Base-by-base conservation (phyloP, 495 filamentous ascomycete genomes). In the Penicillium coffeae region DNA sequence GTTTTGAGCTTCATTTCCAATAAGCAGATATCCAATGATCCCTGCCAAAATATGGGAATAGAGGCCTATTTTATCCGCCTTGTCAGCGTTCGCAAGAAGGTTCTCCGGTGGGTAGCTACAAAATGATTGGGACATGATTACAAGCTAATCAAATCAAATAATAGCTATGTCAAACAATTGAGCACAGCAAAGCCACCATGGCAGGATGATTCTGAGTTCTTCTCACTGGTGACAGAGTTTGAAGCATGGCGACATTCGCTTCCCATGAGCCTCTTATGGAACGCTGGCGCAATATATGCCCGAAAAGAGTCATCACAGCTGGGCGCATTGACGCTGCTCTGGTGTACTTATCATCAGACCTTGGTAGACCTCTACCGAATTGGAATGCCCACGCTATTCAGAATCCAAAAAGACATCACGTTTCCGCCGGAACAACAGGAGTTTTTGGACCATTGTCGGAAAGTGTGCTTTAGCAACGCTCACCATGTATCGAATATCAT, bases 101-200 rank as follows among this genome's bases (percentile, higher is more conserved):
- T 67, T n/a, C 8, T 12, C 25, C 46, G 57, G 57, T 54, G 32
- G 12, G 51, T 45, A n/a, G n/a, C n/a, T n/a, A n/a, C n/a, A n/a
- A n/a, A n/a, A n/a, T n/a, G n/a, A n/a, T n/a, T n/a, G n/a, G n/a
- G n/a, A n/a, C n/a, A n/a, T n/a, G n/a, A n/a, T n/a, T n/a, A n/a
- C n/a, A 41, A 19, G 4, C 21, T 22, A 21, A 30, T 14, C 7
- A 8, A 34, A 10, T 12, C 0, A 13, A 20, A 16, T n/a, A n/a
- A n/a, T n/a, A 63, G 57, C n/a, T 67, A 67, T 18, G 61, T 67
- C 35, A 67, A 67, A 40, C 64, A 64, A 48, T 51, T 67, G 1
- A 56, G 46, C 33, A 55, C 52, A 0, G 61, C 56, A 14, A 64
- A 54, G 25, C 56, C 56, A 1, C 64, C 64, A 2, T 67, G 64